Conservation (phyloP, 169 alveolate genomes). For the Plasmodium yoelii region DNA sequence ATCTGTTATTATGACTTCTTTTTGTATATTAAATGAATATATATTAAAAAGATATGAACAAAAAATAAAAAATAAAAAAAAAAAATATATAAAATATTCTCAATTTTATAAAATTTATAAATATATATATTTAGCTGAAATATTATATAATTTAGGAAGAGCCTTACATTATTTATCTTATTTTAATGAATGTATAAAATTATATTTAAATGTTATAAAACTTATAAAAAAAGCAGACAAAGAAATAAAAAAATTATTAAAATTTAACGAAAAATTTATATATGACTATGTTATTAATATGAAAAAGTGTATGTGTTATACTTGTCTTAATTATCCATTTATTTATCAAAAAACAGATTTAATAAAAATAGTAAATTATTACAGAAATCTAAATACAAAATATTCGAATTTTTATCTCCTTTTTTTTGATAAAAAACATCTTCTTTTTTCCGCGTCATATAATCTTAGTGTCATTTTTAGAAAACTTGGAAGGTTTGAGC, state of each 20-base stretch:
- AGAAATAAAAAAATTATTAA: conserved; percentile 36
- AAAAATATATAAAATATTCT: conserved; percentile 43
- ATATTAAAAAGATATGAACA: conserved; percentile 67
- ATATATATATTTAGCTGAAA: conserved; percentile 69
- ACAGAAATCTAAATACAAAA: conserved; percentile 30
- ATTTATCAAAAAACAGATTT: not conserved
- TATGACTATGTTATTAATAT: conserved; percentile 54
- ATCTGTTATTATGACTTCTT: conserved; percentile 69
- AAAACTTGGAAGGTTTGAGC: conserved; percentile 53
- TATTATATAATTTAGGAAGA: conserved; percentile 51
- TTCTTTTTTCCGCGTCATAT: conserved; percentile 68
- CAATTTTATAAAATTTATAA: conserved; percentile 53
- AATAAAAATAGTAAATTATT: conserved; percentile 28
- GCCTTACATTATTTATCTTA: conserved; percentile 64
- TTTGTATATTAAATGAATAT: conserved; percentile 72
- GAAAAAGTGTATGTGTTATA: conserved; percentile 73
- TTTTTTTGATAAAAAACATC: conserved; percentile 60
- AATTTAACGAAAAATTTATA: conserved; percentile 35
- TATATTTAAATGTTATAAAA: conserved; percentile 41
- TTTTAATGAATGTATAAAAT: conserved; percentile 59
- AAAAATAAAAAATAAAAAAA: conserved; percentile 43
- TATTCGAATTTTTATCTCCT: conserved; percentile 63
- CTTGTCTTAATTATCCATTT: conserved; percentile 30
- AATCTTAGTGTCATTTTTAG: conserved; percentile 55
- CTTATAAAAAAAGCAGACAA: conserved; percentile 45